Evolutionary conservation across 2,329 filamentous ascomycete genomes (phyloP).

Genomic region (Pestalotiopsis sp.): DNA sequence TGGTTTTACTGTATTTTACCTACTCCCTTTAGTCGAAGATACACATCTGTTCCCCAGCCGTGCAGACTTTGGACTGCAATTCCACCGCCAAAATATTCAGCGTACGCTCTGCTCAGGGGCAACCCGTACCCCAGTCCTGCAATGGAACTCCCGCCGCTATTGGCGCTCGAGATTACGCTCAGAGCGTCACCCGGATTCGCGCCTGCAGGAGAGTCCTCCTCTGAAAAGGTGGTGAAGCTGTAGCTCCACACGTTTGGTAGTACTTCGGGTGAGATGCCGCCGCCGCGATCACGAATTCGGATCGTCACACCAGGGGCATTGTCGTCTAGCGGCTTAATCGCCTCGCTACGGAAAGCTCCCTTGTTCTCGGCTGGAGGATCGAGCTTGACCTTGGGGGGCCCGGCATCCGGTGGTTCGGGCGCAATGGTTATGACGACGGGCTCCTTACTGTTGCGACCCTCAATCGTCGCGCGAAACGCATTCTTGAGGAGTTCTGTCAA

Average conservation of each 20-base stretch:
- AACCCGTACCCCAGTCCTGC: conserved; percentile 92
- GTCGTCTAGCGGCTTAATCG: conserved; percentile 61
- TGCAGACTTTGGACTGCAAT: conserved; percentile 94
- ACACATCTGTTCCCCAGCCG: conserved; percentile 83
- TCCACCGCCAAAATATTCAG: conserved; percentile 96
- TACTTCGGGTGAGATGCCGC: conserved; percentile 84
- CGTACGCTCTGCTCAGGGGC: conserved; percentile 88
- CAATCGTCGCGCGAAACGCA: conserved; percentile 89
- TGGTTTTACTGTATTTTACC: conserved; percentile 46
- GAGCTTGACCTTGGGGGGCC: conserved; percentile 32
- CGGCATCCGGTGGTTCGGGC: conserved; percentile 52
- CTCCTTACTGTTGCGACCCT: conserved; percentile 76
- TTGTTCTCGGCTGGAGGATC: conserved; percentile 37
- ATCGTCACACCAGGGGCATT: conserved; percentile 87
- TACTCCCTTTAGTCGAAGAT: conserved; percentile 64
- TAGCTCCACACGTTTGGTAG: conserved; percentile 93
- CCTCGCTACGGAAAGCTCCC: conserved; percentile 44
- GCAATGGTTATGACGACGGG: conserved; percentile 93
- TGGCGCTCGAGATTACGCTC: conserved; percentile 72
- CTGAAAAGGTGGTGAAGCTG: conserved; percentile 92
- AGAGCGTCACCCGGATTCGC: conserved; percentile 61
- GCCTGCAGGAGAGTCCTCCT: conserved; percentile 51
- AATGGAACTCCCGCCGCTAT: conserved; percentile 77
- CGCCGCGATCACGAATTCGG: conserved; percentile 91
- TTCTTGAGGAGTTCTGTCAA: conserved; percentile 97